Evolutionary conservation across 2,329 filamentous ascomycete genomes (phyloP), one percentile per base, ranked within the genome.

Genomic region (Paraconiothyrium brasiliense): DNA sequence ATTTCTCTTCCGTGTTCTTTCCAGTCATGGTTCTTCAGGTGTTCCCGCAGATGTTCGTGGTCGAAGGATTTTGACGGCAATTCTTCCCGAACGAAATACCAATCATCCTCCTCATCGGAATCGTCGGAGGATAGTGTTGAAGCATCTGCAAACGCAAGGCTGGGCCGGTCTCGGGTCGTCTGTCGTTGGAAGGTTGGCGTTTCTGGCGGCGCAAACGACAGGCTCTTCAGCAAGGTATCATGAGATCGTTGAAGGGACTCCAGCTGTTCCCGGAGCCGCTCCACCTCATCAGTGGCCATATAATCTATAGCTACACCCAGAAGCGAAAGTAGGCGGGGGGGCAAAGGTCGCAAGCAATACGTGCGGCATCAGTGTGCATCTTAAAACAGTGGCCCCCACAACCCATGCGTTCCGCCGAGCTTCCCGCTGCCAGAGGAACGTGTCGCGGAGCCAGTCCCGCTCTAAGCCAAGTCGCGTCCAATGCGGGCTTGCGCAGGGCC

Each of bases 1-100:
- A 84, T 78, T 39, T 74, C 75, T 57, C 74, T 71, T 16, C 80
- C 79, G 64, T 78, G 73, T 46, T 79, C 71, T 49, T 78, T 76
- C 78, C 82, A 84, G 22, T 73, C 62, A 61, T 84, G 79, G 16
- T 66, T 78, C 62, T 75, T 80, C 44, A 84, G 65, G 67, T 85
- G 82, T 8, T 79, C 70, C 22, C 81, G 76, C 20, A 85, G 66
- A 64, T 80, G 76, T 57, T 83, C 81, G 54, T 82, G 78, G 47
- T 81, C 76, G 62, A 80, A 81, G 4, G 70, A 76, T 44, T 78
- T 77, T 0, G 75, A 61, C 2, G 78, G 75, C 22, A 85, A 67
- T 16, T 78, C 71, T 16, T 71, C 69, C 62, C 81, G 80, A 4
- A 82, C 76, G 49, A 76, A 78, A 60, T 68, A 77, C 16, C 62